Conservation (phyloP, 768 basidiomycete genomes). For the Boletus rubescentipes region DNA sequence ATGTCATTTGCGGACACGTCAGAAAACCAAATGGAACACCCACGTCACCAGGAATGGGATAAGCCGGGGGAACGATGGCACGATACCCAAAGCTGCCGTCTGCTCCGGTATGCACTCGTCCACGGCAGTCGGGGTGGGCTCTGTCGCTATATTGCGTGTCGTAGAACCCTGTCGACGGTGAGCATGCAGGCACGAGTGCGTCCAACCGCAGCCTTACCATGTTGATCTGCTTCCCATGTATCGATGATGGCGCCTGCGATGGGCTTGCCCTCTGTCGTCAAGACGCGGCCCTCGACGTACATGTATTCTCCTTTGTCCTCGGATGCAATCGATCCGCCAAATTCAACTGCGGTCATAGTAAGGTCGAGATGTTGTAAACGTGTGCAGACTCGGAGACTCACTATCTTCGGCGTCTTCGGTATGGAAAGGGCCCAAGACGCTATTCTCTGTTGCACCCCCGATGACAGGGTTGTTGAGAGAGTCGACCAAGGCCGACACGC, state of each 20-base stretch:
- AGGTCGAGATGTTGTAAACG: neutral
- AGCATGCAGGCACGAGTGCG: constrained; percentile 12
- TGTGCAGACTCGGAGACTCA: constrained; percentile 37
- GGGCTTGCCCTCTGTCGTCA: constrained; percentile 58
- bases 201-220: constrained; percentile 42
- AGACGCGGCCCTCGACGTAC: constrained; percentile 72
- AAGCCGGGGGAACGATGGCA: constrained; percentile 65
- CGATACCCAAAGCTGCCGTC: constrained; percentile 72
- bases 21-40: constrained; percentile 22
- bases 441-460: constrained; percentile 65
- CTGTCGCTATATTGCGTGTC: constrained; percentile 56
- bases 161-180: constrained; percentile 26
- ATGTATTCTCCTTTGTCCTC: constrained; percentile 86
- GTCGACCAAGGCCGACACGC: constrained; percentile 77
- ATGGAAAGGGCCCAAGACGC: constrained; percentile 81
- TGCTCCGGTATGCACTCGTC: constrained; percentile 53
- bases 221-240: constrained; percentile 80
- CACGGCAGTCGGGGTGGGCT: constrained; percentile 68
- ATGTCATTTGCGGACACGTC: constrained; percentile 6
- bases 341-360: constrained; percentile 43
- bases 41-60: constrained; percentile 75
- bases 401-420: constrained; percentile 75
- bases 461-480: constrained; percentile 66
- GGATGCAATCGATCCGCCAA: constrained; percentile 78
- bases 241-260: constrained; percentile 68